A percentile compares a stretch with the other conserved stretches of the same genome.
These are phyloP conservation scores for Nyssa sinensis DNA, from an alignment of 148 eudicot genomes.

Conservation along the genomic window DNA sequence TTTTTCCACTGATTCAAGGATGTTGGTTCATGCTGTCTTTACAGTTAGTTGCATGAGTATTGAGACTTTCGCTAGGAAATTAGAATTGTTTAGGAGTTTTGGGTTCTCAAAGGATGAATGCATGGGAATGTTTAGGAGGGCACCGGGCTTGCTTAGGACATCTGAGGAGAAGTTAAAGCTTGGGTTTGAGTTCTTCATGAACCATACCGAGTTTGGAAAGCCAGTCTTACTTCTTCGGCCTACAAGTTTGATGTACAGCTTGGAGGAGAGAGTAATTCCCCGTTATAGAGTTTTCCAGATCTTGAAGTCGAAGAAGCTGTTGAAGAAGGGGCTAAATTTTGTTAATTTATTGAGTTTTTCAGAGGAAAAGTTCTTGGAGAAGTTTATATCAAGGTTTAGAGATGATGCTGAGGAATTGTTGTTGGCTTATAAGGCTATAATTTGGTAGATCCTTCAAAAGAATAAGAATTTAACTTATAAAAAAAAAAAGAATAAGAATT, in stretches of 20 bases:
- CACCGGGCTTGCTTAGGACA: constrained; percentile 7
- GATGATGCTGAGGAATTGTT: too few species aligned
- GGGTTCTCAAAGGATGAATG: too few species aligned
- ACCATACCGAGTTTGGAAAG: not conserved
- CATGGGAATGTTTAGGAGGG: constrained; percentile 11
- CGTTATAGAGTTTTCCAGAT: constrained; percentile 12
- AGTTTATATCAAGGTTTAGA: too few species aligned
- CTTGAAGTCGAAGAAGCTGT: constrained; percentile 14
- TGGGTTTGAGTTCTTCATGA: constrained; percentile 8
- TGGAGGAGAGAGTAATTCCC: constrained; percentile 23
- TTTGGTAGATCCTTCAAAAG: too few species aligned
- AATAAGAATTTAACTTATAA: too few species aligned
- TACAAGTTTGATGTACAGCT: constrained; percentile 10
- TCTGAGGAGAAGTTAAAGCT: constrained; percentile 16
- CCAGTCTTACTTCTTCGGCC: not conserved
- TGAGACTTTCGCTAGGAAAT: constrained; percentile 17
- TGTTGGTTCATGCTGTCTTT: constrained; percentile 11
- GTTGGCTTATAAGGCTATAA: too few species aligned
- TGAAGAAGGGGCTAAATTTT: constrained; percentile 11
- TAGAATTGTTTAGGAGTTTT: constrained; percentile 13
- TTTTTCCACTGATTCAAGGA: constrained; percentile 1
- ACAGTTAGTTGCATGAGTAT: constrained; percentile 3
- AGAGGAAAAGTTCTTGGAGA: too few species aligned
- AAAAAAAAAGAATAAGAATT: too few species aligned
- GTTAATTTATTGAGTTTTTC: too few species aligned